Evolutionary conservation across 345 rosid species (phyloP).

Genomic region (Linum usitatissimum): DNA sequence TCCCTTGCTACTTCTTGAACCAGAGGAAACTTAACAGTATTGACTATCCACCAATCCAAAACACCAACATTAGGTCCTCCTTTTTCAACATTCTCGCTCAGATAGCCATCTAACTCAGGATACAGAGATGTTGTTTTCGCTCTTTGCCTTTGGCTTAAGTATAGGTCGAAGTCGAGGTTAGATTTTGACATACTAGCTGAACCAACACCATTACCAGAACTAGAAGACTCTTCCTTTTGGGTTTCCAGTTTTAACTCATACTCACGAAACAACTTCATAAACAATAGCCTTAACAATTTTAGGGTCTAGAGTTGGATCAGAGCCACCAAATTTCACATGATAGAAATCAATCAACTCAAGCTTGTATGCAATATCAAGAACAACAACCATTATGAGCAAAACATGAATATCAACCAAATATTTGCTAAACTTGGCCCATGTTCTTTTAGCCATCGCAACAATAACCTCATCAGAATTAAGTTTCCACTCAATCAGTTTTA

Average conservation of each 20-base stretch:
- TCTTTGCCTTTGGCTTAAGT: no score
- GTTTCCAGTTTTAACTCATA: no score
- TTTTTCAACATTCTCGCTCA: not conserved
- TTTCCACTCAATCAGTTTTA: no score
- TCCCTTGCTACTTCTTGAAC: not conserved
- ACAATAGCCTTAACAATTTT: not conserved
- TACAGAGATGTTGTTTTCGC: no score
- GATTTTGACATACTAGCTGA: no score
- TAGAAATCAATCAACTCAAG: not conserved
- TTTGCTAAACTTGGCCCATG: not conserved
- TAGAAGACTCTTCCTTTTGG: no score
- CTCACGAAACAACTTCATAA: not conserved
- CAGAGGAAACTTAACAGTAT: not conserved
- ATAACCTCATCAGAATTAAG: not conserved
- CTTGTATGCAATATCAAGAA: not conserved
- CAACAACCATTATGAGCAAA: not conserved
- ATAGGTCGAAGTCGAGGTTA: no score
- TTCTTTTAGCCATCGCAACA: not conserved
- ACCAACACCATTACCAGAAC: no score
- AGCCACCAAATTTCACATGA: not conserved
- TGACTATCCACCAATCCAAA: not conserved
- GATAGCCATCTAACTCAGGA: no score
- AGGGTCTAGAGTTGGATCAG: not conserved
- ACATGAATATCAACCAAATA: not conserved
- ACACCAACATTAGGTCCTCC: not conserved